These are phyloP conservation scores for Tetrahymena thermophila DNA, from an alignment of 73 alveolate genomes.

Conservation along the genomic window DNA sequence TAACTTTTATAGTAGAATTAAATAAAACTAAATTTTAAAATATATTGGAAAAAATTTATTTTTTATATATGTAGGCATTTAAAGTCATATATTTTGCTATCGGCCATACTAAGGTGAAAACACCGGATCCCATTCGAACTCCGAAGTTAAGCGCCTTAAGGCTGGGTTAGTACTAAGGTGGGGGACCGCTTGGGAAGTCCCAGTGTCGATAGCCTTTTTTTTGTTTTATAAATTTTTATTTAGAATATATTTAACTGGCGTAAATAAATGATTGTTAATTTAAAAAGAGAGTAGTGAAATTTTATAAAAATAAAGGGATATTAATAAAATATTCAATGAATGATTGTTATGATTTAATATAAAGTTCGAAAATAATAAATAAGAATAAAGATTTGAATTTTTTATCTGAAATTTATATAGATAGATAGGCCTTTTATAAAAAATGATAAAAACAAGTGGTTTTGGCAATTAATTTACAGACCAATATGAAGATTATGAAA, in stretches of 20 bases:
- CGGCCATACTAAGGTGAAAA: constrained; percentile 70
- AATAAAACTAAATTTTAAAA: too few relatives aligned
- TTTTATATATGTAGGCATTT: too few relatives aligned
- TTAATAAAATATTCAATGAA: not conserved
- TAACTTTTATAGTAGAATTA: too few relatives aligned
- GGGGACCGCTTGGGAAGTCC: constrained; percentile 99
- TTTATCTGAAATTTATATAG: not conserved
- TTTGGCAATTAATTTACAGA: not conserved
- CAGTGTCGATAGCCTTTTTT: constrained; percentile 80
- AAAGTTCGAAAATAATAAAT: not conserved
- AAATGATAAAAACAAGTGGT: not conserved
- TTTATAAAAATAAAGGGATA: not conserved
- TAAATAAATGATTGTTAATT: not conserved
- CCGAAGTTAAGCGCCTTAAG: constrained; percentile 99
- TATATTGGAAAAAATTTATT: too few relatives aligned
- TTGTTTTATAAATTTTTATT: not conserved
- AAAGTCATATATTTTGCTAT: too few relatives aligned
- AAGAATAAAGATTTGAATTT: not conserved
- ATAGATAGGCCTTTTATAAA: not conserved
- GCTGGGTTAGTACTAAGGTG: constrained; percentile 99
- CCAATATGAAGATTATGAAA: not conserved
- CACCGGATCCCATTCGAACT: constrained; percentile 99
- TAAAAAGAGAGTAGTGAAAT: not conserved
- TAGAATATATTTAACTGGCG: not conserved
- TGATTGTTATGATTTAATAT: not conserved